Base-by-base conservation (phyloP, 176 grass and related monocot genomes). In the Oryza officinalis region DNA sequence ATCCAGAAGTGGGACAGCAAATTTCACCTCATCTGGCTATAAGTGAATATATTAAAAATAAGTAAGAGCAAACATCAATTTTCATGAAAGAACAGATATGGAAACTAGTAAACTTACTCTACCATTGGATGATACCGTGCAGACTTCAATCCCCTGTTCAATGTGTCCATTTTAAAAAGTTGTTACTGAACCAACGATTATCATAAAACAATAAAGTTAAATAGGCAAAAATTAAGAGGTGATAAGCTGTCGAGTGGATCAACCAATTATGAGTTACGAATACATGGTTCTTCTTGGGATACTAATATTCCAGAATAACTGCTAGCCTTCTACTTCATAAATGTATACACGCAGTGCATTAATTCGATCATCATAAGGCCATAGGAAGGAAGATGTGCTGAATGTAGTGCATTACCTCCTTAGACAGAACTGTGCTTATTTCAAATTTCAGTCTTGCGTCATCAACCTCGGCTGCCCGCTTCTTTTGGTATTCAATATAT, bases 391-490 rank as follows among this genome's bases (percentile, higher is more conserved):
- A 87, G 14, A 17, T 35, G 66, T 18, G 44, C 27, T 25, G 44
- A n/a, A 44, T 27, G 6, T 31, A 68, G 77, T 38, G 22, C 7
- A 50, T 82, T 92, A 98, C 96, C 96, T 98, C 90, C 76, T 84
- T 92, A 13, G 89, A 88, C 66, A 93, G 93, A 88, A 95, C 86
- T n/a, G 96, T 98, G 83, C 83, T 93, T 57, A 98, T 79, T 69
- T 98, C 96, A 78, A 98, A 98, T 65, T 87, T 91, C n/a, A 98
- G 50, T 52, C 96, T 95, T 61, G 89, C 76, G 67, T 98, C 96
- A 77, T 93, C 80, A 33, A 98, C 83, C 77, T 93, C 44, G 0
- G 54, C 69, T 27, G 91, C 91, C 59, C 41, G 89, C 73, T 88
- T 95, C 85, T 90, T 98, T 76, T 98, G 96, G 89, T 95, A 93